Evolutionary conservation across 129 eudicot genomes (phyloP).

Genomic region (Rutidosis leptorrhynchoides): DNA sequence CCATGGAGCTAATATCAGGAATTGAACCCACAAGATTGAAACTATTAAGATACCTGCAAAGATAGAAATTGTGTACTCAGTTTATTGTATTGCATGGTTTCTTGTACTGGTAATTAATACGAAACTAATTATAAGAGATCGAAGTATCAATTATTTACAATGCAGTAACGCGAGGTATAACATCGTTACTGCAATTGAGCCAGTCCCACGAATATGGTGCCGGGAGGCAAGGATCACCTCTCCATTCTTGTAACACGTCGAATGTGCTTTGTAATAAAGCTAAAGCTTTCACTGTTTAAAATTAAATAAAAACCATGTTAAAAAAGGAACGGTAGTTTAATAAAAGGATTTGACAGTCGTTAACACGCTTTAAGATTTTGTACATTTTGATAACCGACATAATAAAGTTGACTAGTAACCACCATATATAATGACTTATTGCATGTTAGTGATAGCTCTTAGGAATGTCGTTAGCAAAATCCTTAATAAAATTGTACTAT

Average conservation of each 20-base stretch:
- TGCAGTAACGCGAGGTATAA: slow-evolving; percentile 31
- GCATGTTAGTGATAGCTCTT: neutral
- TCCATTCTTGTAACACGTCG: slow-evolving; percentile 20
- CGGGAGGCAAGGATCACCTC: slow-evolving; percentile 34
- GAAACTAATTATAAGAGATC: neutral
- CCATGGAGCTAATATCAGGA: slow-evolving; percentile 70
- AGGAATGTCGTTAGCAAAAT: too few species aligned
- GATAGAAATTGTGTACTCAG: neutral
- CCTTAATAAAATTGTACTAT: neutral
- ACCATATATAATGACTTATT: too few species aligned
- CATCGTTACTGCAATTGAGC: slow-evolving; percentile 30
- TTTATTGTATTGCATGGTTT: neutral
- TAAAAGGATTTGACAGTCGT: too few species aligned
- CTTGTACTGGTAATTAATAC: too few species aligned
- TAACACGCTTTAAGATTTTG: too few species aligned
- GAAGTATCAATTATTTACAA: slow-evolving; percentile 13
- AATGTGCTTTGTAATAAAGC: slow-evolving; percentile 11
- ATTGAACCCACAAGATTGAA: slow-evolving; percentile 45
- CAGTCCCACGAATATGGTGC: slow-evolving; percentile 34
- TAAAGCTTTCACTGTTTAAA: slow-evolving; percentile 12
- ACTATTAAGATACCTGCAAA: slow-evolving; percentile 44
- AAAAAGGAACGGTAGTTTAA: neutral
- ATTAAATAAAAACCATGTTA: neutral
- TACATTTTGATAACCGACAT: too few species aligned
- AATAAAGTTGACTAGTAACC: too few species aligned